These are phyloP conservation scores for Pseudonitzschia multistriata DNA, from an alignment of 108 stramenopile genomes.

Conservation along the genomic window DNA sequence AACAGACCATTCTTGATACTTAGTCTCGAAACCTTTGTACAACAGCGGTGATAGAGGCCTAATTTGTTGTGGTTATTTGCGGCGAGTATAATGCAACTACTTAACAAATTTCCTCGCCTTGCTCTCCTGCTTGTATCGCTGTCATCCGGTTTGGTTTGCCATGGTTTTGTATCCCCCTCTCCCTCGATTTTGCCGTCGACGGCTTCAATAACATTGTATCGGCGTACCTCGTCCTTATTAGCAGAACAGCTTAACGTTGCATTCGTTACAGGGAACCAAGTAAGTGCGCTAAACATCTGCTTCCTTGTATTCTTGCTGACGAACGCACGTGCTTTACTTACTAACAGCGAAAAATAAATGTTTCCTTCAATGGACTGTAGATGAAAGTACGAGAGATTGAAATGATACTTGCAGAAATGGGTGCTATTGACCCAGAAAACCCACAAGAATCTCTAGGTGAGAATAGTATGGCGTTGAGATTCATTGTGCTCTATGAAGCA, in stretches of 20 bases:
- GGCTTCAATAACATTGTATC: neutral
- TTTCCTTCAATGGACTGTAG: neutral
- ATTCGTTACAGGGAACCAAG: conserved; percentile 83
- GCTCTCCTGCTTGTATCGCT: neutral
- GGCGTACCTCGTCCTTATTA: neutral
- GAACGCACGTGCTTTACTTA: no score
- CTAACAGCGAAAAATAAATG: neutral
- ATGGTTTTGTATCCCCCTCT: neutral
- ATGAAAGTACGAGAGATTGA: conserved; percentile 61
- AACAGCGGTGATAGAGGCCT: no score
- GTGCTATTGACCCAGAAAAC: conserved; percentile 18
- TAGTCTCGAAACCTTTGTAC: no score
- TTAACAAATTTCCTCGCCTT: neutral
- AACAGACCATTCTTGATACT: no score
- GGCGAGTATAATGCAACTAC: neutral
- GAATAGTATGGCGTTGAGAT: neutral
- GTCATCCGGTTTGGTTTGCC: neutral
- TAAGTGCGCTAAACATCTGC: no score
- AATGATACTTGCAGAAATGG: conserved; percentile 65
- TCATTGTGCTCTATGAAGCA: conserved; percentile 20
- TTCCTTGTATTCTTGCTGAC: neutral
- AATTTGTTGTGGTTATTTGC: neutral
- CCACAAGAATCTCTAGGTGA: conserved; percentile 19
- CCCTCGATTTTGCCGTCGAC: neutral
- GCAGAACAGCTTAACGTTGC: conserved; percentile 64